Conservation (phyloP, 129 eudicot genomes). For the Arctium minus region DNA sequence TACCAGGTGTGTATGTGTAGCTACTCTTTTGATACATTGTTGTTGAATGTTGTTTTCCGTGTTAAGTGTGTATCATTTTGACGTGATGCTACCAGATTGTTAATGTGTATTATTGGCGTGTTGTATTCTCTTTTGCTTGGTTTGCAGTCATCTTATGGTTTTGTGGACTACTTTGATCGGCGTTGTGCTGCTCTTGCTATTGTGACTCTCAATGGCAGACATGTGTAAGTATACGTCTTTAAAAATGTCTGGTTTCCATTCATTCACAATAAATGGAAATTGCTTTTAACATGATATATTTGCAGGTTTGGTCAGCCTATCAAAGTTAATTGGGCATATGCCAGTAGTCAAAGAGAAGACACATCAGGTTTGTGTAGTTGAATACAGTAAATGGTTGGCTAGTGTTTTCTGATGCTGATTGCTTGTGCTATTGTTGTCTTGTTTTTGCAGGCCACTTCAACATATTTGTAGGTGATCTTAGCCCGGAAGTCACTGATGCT, state of each 20-base stretch:
- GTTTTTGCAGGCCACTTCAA: constrained; percentile 71
- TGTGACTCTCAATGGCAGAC: constrained; percentile 88
- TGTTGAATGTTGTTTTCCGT: not conserved
- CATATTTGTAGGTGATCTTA: constrained; percentile 95
- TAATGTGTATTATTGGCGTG: not conserved
- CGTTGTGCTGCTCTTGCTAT: constrained; percentile 94
- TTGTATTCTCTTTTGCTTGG: constrained; percentile 9
- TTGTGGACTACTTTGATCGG: constrained; percentile 97
- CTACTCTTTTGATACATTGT: not conserved
- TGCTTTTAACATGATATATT: constrained; percentile 4
- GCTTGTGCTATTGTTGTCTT: not conserved
- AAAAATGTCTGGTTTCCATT: not conserved
- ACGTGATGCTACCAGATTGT: not conserved
- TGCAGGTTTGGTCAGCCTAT: constrained; percentile 81
- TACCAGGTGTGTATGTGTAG: not conserved
- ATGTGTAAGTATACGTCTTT: constrained; percentile 55
- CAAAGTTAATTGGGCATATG: constrained; percentile 57
- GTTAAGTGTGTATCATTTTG: not conserved
- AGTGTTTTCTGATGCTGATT: not conserved
- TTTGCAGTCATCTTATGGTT: constrained; percentile 91
- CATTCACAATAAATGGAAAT: not conserved
- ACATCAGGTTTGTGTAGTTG: constrained; percentile 53
- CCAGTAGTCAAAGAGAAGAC: constrained; percentile 93
- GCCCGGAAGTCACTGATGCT: constrained; percentile 99
- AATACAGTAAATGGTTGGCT: not conserved